These are phyloP conservation scores for Trichoderma reesei DNA, from an alignment of 495 filamentous ascomycete species.

Conservation along the genomic window DNA sequence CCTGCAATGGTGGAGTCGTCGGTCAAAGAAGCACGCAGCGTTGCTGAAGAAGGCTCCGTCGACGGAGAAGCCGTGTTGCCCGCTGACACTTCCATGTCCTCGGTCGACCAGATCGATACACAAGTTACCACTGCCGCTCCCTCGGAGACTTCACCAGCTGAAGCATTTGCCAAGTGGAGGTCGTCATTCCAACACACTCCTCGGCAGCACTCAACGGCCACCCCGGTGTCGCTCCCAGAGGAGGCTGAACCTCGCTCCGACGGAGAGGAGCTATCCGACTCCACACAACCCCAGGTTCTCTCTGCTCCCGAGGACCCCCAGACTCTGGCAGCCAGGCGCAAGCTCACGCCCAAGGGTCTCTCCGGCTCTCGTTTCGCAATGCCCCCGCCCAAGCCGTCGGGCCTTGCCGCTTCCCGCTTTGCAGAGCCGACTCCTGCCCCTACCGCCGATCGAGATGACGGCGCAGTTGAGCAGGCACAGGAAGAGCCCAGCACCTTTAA, in stretches of 20 bases:
- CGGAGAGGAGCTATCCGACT: constrained; percentile 29
- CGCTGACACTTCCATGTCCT: constrained; percentile 35
- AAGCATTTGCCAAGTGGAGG: constrained; percentile 26
- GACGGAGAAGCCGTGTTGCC: constrained; percentile 30
- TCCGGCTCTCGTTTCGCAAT: not conserved
- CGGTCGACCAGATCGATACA: constrained; percentile 37
- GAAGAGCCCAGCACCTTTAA: not conserved
- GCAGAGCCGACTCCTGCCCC: constrained; percentile 16
- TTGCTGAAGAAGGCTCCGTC: constrained; percentile 27
- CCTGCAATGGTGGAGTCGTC: constrained; percentile 14
- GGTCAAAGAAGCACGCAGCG: constrained; percentile 13
- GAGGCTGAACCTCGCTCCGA: constrained; percentile 28
- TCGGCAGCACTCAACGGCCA: not conserved
- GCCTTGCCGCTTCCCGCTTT: constrained; percentile 11
- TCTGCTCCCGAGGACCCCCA: constrained; percentile 50
- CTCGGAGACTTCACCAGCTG: constrained; percentile 31
- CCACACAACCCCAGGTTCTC: constrained; percentile 45
- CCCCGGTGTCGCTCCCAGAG: constrained; percentile 21
- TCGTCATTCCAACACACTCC: constrained; percentile 26
- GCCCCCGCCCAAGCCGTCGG: not conserved
- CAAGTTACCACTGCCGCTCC: constrained; percentile 24
- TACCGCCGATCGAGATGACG: constrained; percentile 8
- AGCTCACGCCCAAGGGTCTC: constrained; percentile 10
- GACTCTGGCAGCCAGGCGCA: constrained; percentile 49
- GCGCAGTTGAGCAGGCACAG: not conserved